phyloP scores from a whole-genome alignment of 441 rosid genomes.

The Euphorbia corollata region DNA sequence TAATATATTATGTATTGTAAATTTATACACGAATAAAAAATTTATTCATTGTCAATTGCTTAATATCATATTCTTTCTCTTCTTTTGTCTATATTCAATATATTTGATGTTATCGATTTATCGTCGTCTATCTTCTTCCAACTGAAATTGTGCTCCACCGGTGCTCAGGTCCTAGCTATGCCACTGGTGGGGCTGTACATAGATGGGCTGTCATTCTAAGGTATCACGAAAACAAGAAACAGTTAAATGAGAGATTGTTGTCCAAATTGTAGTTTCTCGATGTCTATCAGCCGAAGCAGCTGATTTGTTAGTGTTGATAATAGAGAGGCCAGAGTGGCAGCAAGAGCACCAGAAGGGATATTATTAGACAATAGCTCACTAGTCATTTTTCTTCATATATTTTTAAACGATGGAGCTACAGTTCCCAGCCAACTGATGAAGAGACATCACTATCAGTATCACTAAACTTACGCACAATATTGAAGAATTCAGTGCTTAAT shows the following conservation, averaged over 20 bases:
- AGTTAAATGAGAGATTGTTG: not conserved
- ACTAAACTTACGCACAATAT: not conserved
- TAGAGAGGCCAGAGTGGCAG: not conserved
- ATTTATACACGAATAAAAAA: too few species aligned
- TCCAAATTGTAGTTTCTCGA: slow-evolving; percentile 5
- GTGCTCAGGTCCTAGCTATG: too few species aligned
- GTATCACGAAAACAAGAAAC: not conserved
- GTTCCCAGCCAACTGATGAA: not conserved
- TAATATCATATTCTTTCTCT: too few species aligned
- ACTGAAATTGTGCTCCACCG: too few species aligned
- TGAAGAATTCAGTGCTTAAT: not conserved
- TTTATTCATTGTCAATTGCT: too few species aligned
- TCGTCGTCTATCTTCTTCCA: too few species aligned
- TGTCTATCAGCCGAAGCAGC: not conserved
- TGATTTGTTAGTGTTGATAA: not conserved
- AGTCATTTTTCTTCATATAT: not conserved
- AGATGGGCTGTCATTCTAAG: too few species aligned
- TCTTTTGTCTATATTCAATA: too few species aligned
- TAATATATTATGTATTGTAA: too few species aligned
- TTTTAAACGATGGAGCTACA: not conserved
- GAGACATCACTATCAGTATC: not conserved
- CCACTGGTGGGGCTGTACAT: too few species aligned
- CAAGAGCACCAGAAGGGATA: not conserved
- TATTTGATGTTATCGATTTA: too few species aligned
- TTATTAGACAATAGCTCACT: not conserved